These are phyloP conservation scores for Nemophila menziesii DNA, from an alignment of 257 asterid species.

Conservation along the genomic window DNA sequence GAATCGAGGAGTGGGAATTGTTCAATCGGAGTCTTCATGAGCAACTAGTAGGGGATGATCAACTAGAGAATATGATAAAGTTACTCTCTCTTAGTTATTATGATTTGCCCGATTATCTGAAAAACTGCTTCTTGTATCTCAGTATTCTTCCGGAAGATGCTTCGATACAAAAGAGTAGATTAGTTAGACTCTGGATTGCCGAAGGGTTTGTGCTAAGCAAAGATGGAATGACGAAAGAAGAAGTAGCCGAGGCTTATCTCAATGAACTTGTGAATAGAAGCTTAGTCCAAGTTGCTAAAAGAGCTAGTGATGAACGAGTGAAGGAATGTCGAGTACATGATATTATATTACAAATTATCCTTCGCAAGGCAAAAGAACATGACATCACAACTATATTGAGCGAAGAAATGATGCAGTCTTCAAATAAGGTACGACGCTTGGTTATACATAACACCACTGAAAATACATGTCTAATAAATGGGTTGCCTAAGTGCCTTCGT, in stretches of 20 bases:
- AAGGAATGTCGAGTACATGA: constrained; percentile 6
- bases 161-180: constrained; percentile 10
- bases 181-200: constrained; percentile 22
- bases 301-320: background rate
- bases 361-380: constrained; percentile 9
- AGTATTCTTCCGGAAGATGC: background rate
- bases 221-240: constrained; percentile 12
- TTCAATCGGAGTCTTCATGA: constrained; percentile 7
- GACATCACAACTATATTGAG: constrained; percentile 1
- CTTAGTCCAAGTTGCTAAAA: constrained; percentile 11
- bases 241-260: constrained; percentile 14
- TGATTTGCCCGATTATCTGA: background rate
- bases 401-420: constrained; percentile 1
- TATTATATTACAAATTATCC: constrained; percentile 14
- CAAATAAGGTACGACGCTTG: constrained; percentile 7
- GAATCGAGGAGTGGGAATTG: constrained; percentile 10
- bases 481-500: constrained; percentile 3
- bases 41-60: no score
- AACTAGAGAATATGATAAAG: constrained; percentile 9
- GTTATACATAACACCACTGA: background rate
- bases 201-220: constrained; percentile 13
- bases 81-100: constrained; percentile 1
- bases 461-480: background rate
- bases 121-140: background rate
- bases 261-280: constrained; percentile 17